Evolutionary conservation across 305 asterid species (phyloP), one percentile per base, ranked within the genome.

Genomic region (Caryopteris hybrid): DNA sequence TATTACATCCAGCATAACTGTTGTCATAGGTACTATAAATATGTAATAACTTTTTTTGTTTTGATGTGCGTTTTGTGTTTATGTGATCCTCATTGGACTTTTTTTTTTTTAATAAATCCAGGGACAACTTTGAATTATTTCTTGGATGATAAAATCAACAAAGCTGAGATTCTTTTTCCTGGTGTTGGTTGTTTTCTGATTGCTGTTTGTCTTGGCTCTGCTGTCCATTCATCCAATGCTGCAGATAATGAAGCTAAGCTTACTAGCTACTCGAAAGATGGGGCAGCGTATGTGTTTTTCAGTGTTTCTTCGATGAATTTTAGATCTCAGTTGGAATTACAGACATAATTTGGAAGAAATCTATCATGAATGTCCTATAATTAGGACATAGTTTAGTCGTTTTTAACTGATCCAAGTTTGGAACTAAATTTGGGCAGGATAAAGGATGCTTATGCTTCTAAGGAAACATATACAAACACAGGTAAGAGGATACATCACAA

Each of bases 151-250:
- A 82, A 71, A 70, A 86, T 86, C 74, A 86, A 86, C 78, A 84
- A 52, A 65, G 93, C 93, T 1, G 88, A 86, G 82, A 84, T 84
- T 75, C 86, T 86, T 16, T 86, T 86, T 61, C 85, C 93, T 4
- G 93, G 93, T 12, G 93, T 86, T 23, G 90, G 73, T 14, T 86
- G 93, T 74, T 86, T 86, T 45, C 64, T 86, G 76, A 69, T 89
- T 76, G 98, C 98, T 54, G 98, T 92, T 69, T 87, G 91, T 71
- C 75, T 92, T 1, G 96, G 89, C 57, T 83, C 98, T 74, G 77
- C 80, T 31, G 95, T 89, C 22, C 98, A 92, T 82, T 68, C 88
- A 39, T 92, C 98, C 61, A 89, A 89, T 70, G 87, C 83, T 47
- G 86, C 82, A 0, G 98, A 92, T 74, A 86, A 92, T 57, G 60